Evolutionary conservation across 2,329 filamentous ascomycete genomes (phyloP), one percentile per base, ranked within the genome.

Genomic region (Talaromyces sp.): DNA sequence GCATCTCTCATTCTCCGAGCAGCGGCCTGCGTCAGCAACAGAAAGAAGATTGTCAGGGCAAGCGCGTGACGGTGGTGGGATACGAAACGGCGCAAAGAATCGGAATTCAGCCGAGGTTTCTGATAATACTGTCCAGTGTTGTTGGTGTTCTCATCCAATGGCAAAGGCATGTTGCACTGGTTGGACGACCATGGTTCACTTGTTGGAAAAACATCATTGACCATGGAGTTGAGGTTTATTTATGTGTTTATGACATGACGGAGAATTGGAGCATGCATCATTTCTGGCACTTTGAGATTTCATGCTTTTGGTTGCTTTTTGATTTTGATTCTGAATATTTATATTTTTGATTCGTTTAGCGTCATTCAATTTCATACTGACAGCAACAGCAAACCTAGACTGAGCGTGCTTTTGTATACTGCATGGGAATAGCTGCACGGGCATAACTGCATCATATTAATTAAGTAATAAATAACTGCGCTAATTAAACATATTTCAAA

Each of bases 101-200:
- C 28, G 8, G 8, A 22, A 39, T 19, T 53, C 54, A n/a, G 39
- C 57, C 27, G 56, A 52, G 22, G 36, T 30, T 19, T 51, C 61
- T 13, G 44, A 47, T 11, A 47, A 47, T 47, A 47, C 44, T 1
- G 61, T 60, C 25, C 55, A 49, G 28, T 63, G 61, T 32, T 57
- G 52, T 8, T 63, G 61, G 61, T 63, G 61, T 27, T 22, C 44
- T 28, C 61, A 63, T 25, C 57, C 53, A 19, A 60, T 63, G 58
- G 53, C 61, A 32, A 60, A 63, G 30, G 51, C 57, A 25, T 63
- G 61, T 17, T 63, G 61, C 22, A 44, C 44, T 25, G 59, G 61
- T 6, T 63, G 61, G 61, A 63, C 61, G 28, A 63, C 61, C 1
- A 59, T 63, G 57, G 61, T 63, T 54, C 61, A 63, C 57, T 30